Percentiles rank a stretch among this genome's conserved stretches.
Conservation (phyloP, 2,329 filamentous ascomycete species). For the Pseudogymnoascus sp. region DNA sequence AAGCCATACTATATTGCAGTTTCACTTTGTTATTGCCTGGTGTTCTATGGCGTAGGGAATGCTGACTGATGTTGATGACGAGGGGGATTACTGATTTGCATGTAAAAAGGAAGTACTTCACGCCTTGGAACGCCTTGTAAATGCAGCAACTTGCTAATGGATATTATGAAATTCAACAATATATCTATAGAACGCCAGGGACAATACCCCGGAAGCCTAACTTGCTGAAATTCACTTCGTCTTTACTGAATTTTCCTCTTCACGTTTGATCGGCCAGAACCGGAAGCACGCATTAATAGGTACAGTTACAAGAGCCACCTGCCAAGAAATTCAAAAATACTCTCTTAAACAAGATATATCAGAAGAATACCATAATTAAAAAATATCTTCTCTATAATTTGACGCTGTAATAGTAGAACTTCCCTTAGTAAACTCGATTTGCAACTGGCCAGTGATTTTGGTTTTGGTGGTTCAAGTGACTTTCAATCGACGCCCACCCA, state of each 20-base stretch:
- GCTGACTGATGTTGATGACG: neutral
- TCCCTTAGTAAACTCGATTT: neutral
- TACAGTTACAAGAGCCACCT: neutral
- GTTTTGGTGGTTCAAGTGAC: neutral
- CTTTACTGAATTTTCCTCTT: neutral
- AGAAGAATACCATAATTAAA: neutral
- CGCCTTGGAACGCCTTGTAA: neutral
- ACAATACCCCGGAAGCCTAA: neutral
- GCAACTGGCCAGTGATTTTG: neutral
- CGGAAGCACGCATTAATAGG: neutral
- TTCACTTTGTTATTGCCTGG: neutral
- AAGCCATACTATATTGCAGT: neutral
- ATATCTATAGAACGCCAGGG: neutral
- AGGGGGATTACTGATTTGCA: neutral
- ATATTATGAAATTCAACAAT: neutral
- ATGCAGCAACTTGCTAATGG: neutral
- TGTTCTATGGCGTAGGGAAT: neutral
- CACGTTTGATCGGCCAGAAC: neutral
- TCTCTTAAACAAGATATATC: neutral
- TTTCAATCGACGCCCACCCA: neutral
- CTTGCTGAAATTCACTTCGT: neutral
- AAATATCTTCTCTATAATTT: neutral
- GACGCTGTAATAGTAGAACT: neutral
- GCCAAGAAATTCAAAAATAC: neutral
- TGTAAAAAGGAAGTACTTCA: neutral